Evolutionary conservation across 352 stramenopile genomes (phyloP).

Genomic region (Phytophthora ramorum): DNA sequence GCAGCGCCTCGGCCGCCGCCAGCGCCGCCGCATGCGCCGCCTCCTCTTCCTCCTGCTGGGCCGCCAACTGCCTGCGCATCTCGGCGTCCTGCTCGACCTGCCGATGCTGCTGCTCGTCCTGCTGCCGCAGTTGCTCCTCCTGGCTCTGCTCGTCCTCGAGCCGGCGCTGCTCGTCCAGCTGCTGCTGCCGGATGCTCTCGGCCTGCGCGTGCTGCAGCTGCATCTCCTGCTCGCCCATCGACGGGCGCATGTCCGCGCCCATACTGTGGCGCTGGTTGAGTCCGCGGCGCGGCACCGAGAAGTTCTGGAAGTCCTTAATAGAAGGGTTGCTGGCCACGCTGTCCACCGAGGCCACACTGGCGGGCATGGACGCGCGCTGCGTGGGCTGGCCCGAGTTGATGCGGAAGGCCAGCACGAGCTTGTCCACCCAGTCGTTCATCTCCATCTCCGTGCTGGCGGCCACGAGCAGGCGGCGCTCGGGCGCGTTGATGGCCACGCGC

Average conservation of each 20-base stretch:
- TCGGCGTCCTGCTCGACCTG: constrained; percentile 28
- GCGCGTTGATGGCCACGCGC: constrained; percentile 76
- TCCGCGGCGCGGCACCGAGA: constrained; percentile 53
- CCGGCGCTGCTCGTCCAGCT: too few species aligned
- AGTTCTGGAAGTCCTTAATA: constrained; percentile 87
- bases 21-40: constrained; percentile 15
- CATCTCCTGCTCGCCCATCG: constrained; percentile 40
- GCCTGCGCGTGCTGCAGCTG: constrained; percentile 24
- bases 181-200: constrained; percentile 10
- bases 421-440: constrained; percentile 88
- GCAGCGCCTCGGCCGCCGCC: constrained; percentile 37
- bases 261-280: constrained; percentile 53
- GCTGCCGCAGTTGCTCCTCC: too few species aligned
- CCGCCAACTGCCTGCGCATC: constrained; percentile 30
- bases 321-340: constrained; percentile 28
- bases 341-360: constrained; percentile 14
- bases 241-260: constrained; percentile 44
- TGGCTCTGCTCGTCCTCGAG: too few species aligned
- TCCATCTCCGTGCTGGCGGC: constrained; percentile 80
- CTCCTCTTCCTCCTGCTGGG: constrained; percentile 30
- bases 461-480: constrained; percentile 64
- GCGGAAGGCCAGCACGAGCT: constrained; percentile 71
- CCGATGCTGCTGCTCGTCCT: constrained; percentile 10
- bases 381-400: constrained; percentile 55
- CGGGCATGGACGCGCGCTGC: constrained; percentile 39